Base-by-base conservation (phyloP, 306 rosid genomes). In the Gastrolobium bilobum region DNA sequence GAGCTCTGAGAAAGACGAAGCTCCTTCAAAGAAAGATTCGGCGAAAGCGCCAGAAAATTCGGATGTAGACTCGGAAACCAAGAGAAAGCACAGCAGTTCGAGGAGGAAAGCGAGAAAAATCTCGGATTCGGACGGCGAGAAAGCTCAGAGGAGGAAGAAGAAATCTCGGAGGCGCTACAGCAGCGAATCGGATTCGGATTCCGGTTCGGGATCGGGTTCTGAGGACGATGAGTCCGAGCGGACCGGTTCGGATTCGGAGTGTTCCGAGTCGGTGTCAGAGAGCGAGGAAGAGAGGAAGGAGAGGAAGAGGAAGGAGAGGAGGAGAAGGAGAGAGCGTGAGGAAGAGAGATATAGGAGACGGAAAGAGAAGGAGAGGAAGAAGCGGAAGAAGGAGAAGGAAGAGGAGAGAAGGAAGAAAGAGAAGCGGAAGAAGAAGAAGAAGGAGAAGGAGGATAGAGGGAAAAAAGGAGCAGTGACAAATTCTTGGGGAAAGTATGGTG, bases 401-500 rank as follows among this genome's bases (percentile, higher is more conserved):
- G 79, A 80, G 46, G 80, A 79, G 60, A 81, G 83, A 43, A 76
- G 84, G 78, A 82, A 77, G 84, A 74, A 74, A 68, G 73, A 83
- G 76, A 86, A 72, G 83, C 79, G 29, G 78, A 87, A 89, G 81
- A 75, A 54, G 84, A 85, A 84, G 66, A 83, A 70, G 88, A 86
- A 91, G 86, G 88, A 86, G 79, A 89, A 77, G 86, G 83, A 83
- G 79, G 96, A 95, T 76, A 91, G 78, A 67, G 98, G 97, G 72
- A 93, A 89, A 84, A 90, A 68, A 15, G 97, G 97, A 34, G 98
- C 99, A 2, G 99, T 95, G 0, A 95, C 99, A 13, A 75, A 91
- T 80, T 91, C 39, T 5, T 95, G 99, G 98, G 99, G 99, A 1
- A 91, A 91, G 75, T 89, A 91, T 82, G 98, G 97, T 64, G 63